Evolutionary conservation across 2,329 filamentous ascomycete genomes (phyloP), one percentile per base, ranked within the genome.

Genomic region (Xylariomycetidae sp.): DNA sequence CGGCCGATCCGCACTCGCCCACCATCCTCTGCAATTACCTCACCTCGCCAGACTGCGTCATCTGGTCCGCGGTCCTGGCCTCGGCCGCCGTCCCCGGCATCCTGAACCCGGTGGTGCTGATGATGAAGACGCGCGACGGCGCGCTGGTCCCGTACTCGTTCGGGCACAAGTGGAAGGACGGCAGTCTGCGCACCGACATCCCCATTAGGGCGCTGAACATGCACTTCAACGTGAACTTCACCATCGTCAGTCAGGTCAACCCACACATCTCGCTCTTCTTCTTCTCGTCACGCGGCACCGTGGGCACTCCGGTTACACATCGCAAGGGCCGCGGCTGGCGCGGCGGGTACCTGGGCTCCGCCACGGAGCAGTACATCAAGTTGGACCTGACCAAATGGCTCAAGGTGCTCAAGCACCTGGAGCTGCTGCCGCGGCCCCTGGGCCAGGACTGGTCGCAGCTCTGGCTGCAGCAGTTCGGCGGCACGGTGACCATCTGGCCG

Each of bases 151-250:
- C 92, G 0, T 98, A 95, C 61, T 94, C 87, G 1, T 98, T 98
- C 55, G 92, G 92, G 0, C 89, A 97, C 68, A 97, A 97, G 64
- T 98, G 92, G 92, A 98, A 98, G 62, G 92, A 98, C 57, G 92
- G 92, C 33, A 92, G 85, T 48, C 66, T 98, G 34, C 77, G 92
- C 23, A 98, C 92, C 1, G 92, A 98, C 53, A 96, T 98, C 17
- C 92, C 92, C 0, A 78, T 98, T 53, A 92, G 90, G 61, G 85
- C 89, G 2, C 72, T 98, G 32, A 97, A 98, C 58, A 72, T 95
- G 1, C 88, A 97, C 56, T 98, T 98, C 69, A 97, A 97, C 58
- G 92, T 97, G 59, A 96, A 94, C 58, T 98, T 97, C 61, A 90
- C 86, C 44, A 89, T 98, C 44, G 92, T 82, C 49, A 74, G 71